Conservation (phyloP, 164 flowering plant genomes). For the Tetrastigma voinierianum region DNA sequence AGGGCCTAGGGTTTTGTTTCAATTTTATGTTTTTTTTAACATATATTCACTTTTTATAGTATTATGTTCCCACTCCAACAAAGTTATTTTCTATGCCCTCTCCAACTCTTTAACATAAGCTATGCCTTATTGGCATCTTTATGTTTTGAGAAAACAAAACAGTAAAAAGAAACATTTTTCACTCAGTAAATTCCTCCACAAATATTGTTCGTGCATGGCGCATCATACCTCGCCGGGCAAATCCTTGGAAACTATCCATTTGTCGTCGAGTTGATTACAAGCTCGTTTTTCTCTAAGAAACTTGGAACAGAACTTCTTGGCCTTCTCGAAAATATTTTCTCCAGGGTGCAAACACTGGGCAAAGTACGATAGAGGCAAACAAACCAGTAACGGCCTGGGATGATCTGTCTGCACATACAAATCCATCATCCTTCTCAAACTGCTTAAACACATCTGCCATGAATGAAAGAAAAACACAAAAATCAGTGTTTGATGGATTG, state of each 20-base stretch:
- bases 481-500: too few relatives aligned
- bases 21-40: neutral
- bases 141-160: neutral
- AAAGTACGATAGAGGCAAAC: conserved; percentile 69
- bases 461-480: neutral
- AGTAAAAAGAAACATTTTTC: too few relatives aligned
- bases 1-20: too few relatives aligned
- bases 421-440: conserved; percentile 69
- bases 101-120: too few relatives aligned
- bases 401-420: conserved; percentile 83
- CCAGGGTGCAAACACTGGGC: conserved; percentile 66
- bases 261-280: conserved; percentile 60
- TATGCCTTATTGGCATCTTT: too few relatives aligned
- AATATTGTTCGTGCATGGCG: too few relatives aligned
- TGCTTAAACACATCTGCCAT: conserved; percentile 59
- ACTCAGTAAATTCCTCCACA: too few relatives aligned
- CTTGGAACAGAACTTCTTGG: conserved; percentile 47
- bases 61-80: too few relatives aligned
- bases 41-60: too few relatives aligned
- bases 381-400: conserved; percentile 81
- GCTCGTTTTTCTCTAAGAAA: conserved; percentile 63
- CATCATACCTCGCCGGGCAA: conserved; percentile 78
- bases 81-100: too few relatives aligned
- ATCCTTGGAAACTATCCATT: conserved; percentile 88
- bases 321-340: conserved; percentile 67